Conservation (phyloP, 140 eudicot species). For the Erigeron philadelphicus region DNA sequence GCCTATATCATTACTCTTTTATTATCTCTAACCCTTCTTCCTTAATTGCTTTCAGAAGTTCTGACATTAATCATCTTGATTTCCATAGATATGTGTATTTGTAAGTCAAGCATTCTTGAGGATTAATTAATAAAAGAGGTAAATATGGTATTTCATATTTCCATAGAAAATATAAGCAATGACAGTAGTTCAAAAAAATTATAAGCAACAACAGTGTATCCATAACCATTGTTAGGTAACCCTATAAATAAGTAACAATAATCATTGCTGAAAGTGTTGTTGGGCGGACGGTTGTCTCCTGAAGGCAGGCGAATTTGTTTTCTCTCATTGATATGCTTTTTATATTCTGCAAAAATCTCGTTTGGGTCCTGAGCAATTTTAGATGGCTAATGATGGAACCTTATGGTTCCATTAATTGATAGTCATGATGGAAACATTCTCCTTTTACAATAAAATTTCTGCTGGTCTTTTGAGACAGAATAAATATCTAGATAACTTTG, state of each 20-base stretch:
- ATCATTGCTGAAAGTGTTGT: no score
- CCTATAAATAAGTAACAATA: neutral
- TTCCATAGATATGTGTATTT: neutral
- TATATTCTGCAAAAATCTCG: no score
- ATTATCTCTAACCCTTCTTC: neutral
- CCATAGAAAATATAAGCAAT: neutral
- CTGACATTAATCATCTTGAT: neutral
- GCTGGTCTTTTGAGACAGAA: neutral
- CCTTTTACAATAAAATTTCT: neutral
- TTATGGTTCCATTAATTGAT: neutral
- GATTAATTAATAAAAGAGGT: neutral
- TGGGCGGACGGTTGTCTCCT: no score
- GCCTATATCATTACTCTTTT: no score
- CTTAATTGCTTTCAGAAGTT: neutral
- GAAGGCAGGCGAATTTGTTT: no score
- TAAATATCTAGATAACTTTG: neutral
- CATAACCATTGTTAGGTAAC: neutral
- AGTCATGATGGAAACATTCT: no score
- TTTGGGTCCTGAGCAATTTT: no score
- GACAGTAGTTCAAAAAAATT: neutral
- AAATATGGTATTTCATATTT: neutral
- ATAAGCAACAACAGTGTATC: neutral
- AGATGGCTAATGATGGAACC: neutral
- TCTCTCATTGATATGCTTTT: no score
- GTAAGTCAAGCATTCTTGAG: neutral